A percentile compares a stretch with the other conserved stretches of the same genome.
Conservation (phyloP, 495 filamentous ascomycete genomes). For the Penicillium psychrofluorescens region DNA sequence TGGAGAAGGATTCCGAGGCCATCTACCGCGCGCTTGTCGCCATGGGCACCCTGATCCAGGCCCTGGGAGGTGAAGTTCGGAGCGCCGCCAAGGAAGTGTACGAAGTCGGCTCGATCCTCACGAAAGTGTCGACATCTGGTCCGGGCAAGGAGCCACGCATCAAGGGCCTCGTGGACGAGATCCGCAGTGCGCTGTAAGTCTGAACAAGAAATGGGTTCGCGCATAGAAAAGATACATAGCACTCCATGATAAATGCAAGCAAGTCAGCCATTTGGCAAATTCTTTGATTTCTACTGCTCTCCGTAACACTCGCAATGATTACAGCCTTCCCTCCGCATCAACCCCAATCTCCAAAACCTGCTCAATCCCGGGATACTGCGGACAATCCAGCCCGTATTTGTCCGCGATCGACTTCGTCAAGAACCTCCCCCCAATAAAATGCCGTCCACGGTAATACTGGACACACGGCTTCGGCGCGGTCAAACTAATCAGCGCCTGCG, state of each 20-base stretch:
- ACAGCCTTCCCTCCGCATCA: slow-evolving; percentile 51
- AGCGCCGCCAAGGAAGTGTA: slow-evolving; percentile 44
- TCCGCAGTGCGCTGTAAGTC: slow-evolving; percentile 24
- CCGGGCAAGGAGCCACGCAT: slow-evolving; percentile 43
- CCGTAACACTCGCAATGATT: not conserved
- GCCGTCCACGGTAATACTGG: slow-evolving; percentile 71
- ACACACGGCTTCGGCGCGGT: slow-evolving; percentile 94
- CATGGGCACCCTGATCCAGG: slow-evolving; percentile 59
- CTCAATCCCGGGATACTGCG: slow-evolving; percentile 79
- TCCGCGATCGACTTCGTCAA: slow-evolving; percentile 68
- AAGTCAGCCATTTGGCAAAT: not conserved
- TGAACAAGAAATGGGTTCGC: not conserved
- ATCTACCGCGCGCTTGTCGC: slow-evolving; percentile 78
- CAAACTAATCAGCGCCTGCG: slow-evolving; percentile 71
- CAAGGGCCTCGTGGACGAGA: slow-evolving; percentile 41
- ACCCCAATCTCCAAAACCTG: slow-evolving; percentile 74
- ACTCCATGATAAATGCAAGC: not conserved
- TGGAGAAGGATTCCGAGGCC: slow-evolving; percentile 70
- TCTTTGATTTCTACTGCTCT: not conserved
- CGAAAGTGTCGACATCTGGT: slow-evolving; percentile 25
- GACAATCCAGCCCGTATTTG: slow-evolving; percentile 81
- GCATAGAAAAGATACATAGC: slow-evolving; percentile 10
- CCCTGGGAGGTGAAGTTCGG: slow-evolving; percentile 38
- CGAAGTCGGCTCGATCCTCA: slow-evolving; percentile 29
- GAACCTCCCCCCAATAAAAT: slow-evolving; percentile 90